Conservation (phyloP, 2,329 filamentous ascomycete species). For the Grosmannia clavigera region DNA sequence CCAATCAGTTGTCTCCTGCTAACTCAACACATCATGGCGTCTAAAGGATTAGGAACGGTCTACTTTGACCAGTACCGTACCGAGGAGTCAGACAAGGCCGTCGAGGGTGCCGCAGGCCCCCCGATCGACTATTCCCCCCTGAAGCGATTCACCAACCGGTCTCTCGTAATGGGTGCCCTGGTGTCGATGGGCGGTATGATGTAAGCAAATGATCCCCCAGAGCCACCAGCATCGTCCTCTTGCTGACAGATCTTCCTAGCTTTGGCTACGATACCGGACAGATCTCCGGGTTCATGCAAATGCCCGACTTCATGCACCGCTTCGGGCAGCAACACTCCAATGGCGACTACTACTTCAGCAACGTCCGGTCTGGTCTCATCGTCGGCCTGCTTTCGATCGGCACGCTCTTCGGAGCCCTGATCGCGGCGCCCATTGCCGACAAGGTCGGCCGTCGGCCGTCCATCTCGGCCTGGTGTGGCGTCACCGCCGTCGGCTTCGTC, state of each 20-base stretch:
- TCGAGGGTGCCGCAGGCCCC: background rate
- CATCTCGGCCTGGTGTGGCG: constrained; percentile 36
- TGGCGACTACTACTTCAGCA: constrained; percentile 25
- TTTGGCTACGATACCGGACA: constrained; percentile 49
- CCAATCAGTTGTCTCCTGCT: background rate
- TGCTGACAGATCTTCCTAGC: constrained; percentile 15
- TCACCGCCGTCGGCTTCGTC: constrained; percentile 53
- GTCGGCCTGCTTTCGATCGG: constrained; percentile 46
- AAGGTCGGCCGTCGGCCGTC: constrained; percentile 44
- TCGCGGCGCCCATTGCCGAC: constrained; percentile 42
- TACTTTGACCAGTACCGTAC: constrained; percentile 8
- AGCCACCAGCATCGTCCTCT: background rate
- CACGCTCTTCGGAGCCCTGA: constrained; percentile 40
- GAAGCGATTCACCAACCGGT: constrained; percentile 5
- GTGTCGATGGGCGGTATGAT: constrained; percentile 12
- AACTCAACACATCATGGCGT: background rate
- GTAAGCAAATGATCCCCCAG: background rate
- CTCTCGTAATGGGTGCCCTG: constrained; percentile 8
- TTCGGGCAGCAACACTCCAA: constrained; percentile 35
- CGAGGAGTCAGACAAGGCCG: constrained; percentile 4
- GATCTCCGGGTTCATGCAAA: constrained; percentile 38
- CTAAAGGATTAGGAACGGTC: background rate
- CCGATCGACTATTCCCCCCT: constrained; percentile 10
- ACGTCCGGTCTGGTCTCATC: constrained; percentile 35
- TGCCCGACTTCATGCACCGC: constrained; percentile 40